These are phyloP conservation scores for Pittosporum tobira DNA, from an alignment of 129 eudicot species.

Conservation along the genomic window DNA sequence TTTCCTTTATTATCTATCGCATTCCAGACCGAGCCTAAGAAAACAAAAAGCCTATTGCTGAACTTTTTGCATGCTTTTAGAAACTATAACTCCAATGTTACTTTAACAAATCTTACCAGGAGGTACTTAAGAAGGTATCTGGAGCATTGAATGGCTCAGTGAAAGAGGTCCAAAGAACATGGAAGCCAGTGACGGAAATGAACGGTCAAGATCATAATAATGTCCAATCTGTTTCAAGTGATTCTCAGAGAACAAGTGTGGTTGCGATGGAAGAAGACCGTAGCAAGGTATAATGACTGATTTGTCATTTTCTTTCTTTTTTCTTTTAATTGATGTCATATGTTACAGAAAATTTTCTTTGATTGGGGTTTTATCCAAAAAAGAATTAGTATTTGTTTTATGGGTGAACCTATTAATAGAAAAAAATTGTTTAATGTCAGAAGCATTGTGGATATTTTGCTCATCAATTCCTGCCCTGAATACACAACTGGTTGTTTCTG, in stretches of 20 bases:
- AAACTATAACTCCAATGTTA: too few species aligned
- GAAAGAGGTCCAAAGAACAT: slow-evolving; percentile 28
- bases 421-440: too few species aligned
- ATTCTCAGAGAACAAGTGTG: slow-evolving; percentile 34
- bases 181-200: slow-evolving; percentile 25
- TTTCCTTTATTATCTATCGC: too few species aligned
- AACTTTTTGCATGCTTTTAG: not conserved
- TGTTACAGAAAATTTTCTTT: not conserved
- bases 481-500: not conserved
- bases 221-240: slow-evolving; percentile 29
- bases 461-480: not conserved
- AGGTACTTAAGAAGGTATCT: slow-evolving; percentile 63
- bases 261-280: slow-evolving; percentile 31
- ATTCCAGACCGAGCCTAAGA: too few species aligned
- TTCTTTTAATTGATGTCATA: slow-evolving; percentile 4
- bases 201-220: slow-evolving; percentile 17
- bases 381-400: too few species aligned
- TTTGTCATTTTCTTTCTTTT: not conserved
- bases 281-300: slow-evolving; percentile 34
- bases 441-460: not conserved
- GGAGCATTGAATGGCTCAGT: slow-evolving; percentile 29
- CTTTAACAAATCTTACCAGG: slow-evolving; percentile 31
- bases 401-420: too few species aligned
- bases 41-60: not conserved
- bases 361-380: too few species aligned